Evolutionary conservation across 805 yeast species (phyloP).

Genomic region (Ogataea pini): DNA sequence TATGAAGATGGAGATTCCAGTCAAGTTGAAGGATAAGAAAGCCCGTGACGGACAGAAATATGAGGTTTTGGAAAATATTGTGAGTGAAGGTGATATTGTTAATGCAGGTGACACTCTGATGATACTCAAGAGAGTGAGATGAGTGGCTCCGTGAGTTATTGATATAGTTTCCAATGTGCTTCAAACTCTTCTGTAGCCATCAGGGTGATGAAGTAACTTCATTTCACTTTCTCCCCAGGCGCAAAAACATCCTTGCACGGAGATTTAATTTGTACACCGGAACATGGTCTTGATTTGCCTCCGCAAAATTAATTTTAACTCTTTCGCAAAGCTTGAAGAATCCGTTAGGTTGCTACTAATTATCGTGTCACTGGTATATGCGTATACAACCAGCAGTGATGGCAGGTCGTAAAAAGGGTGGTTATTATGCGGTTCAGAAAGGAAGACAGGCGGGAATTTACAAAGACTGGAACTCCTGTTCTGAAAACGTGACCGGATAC

Average conservation of each 20-base stretch:
- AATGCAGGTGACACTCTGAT: slow-evolving; percentile 95
- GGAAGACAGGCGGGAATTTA: slow-evolving; percentile 62
- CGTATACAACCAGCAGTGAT: background rate
- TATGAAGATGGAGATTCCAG: slow-evolving; percentile 89
- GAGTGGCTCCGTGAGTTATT: too few species aligned
- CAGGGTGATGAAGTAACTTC: too few species aligned
- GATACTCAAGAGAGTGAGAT: slow-evolving; percentile 41
- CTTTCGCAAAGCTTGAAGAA: too few species aligned
- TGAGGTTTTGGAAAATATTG: slow-evolving; percentile 68
- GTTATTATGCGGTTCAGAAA: slow-evolving; percentile 51
- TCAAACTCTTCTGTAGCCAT: too few species aligned
- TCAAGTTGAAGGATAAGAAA: slow-evolving; percentile 40
- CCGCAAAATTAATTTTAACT: too few species aligned
- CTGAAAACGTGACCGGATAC: slow-evolving; percentile 54
- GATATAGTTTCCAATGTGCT: too few species aligned
- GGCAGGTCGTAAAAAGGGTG: slow-evolving; percentile 3
- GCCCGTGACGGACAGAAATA: slow-evolving; percentile 70
- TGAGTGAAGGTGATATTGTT: slow-evolving; percentile 90
- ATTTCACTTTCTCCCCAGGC: too few species aligned
- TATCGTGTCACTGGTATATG: background rate
- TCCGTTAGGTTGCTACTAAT: too few species aligned
- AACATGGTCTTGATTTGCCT: too few species aligned
- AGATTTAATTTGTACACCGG: too few species aligned
- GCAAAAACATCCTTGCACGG: too few species aligned
- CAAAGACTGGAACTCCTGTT: slow-evolving; percentile 58